Base-by-base conservation (phyloP, 129 eudicot genomes). In the Arctium lappa region DNA sequence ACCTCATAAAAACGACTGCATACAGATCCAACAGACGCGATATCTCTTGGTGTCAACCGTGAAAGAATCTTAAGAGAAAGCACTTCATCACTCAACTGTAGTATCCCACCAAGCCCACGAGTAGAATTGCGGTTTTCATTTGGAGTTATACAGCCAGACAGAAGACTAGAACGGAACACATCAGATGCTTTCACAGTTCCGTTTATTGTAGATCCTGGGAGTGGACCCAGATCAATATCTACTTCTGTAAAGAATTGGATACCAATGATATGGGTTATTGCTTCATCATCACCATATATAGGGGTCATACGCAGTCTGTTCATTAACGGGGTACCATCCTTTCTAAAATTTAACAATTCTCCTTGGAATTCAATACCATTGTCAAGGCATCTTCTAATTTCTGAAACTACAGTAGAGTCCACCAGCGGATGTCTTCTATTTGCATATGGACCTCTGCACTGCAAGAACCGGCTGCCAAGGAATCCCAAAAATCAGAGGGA, bases 361-460 rank as follows among this genome's bases (percentile, higher is more conserved):
- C 98, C 98, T 85, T 91, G 93, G 76, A 95, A 94, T 80, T 94
- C 98, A 44, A 91, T 40, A 89, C 94, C 92, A 30, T 88, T 88
- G 0, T 81, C 91, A n/a, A 92, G 83, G 80, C 94, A 92, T 88
- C 94, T 90, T 89, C 94, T 85, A 39, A 95, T 95, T 86, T 95
- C 97, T 22, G 94, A 88, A 68, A 92, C 97, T 8, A 91, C 89
- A 6, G 97, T 74, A 44, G 97, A 86, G 84, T 92, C 93, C 84
- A 94, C 98, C 27, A 94, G 75, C 0, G 97, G 97, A 83, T 95
- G 98, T 82, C 98, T 91, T 87, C 97, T 86, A 83, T 95, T 91
- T 48, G 98, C 98, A 80, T 87, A 95, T 66, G 98, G 98, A 92
- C 94, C 97, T 84, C 94, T 85, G 85, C 94, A 92, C 82, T 92